Evolutionary conservation across 2,329 filamentous ascomycete species (phyloP).

Genomic region (Pseudofabraea citricarpa): DNA sequence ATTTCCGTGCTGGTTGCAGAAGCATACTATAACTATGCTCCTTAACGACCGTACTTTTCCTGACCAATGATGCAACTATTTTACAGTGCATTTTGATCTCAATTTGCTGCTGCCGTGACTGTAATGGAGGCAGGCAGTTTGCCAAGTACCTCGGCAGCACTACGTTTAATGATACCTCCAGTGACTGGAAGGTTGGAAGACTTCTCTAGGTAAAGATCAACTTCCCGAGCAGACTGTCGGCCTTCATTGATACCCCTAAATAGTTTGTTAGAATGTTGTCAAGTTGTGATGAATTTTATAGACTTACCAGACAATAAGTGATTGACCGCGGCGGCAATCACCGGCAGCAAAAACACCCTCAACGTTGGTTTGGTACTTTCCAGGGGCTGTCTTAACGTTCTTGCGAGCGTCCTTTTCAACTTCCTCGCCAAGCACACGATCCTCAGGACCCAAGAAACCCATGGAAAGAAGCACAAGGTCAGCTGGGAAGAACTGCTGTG

Average conservation of each 20-base stretch:
- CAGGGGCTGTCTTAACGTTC: constrained; percentile 90
- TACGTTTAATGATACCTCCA: constrained; percentile 85
- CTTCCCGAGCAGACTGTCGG: constrained; percentile 85
- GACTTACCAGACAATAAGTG: constrained; percentile 87
- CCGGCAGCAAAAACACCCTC: constrained; percentile 89
- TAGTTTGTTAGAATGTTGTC: constrained; percentile 28
- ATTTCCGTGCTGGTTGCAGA: neutral
- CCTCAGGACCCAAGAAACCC: constrained; percentile 95
- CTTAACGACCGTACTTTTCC: neutral
- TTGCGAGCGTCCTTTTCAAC: constrained; percentile 90
- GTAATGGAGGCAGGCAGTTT: constrained; percentile 13
- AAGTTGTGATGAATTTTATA: too few species aligned
- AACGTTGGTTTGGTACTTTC: constrained; percentile 84
- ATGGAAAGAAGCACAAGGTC: constrained; percentile 93
- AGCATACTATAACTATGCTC: neutral
- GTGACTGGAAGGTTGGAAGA: constrained; percentile 80
- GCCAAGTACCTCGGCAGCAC: constrained; percentile 63
- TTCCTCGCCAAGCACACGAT: constrained; percentile 77
- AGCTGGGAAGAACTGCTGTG: constrained; percentile 92
- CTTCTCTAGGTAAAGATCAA: constrained; percentile 81
- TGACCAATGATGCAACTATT: neutral
- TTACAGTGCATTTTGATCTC: neutral
- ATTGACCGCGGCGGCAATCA: constrained; percentile 92
- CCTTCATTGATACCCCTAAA: constrained; percentile 97
- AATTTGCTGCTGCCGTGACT: constrained; percentile 19